phyloP scores from a whole-genome alignment of 257 asterid species.

The Solanum pennellii region DNA sequence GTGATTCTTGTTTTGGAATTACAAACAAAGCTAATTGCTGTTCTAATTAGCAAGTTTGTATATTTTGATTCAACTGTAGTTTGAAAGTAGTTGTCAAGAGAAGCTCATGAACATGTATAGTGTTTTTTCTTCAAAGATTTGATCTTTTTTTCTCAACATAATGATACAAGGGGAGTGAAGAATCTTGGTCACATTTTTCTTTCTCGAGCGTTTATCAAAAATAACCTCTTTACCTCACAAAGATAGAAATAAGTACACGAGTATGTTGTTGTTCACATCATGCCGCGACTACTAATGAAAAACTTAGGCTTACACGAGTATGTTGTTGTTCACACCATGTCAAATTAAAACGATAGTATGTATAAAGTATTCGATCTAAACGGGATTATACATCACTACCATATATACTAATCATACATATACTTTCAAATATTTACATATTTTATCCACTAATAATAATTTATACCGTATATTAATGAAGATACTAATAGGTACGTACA shows the following conservation, averaged over 20 bases:
- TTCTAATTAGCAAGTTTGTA: not conserved
- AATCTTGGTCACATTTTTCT: not conserved
- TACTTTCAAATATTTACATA: too few species aligned
- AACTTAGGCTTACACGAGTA: too few species aligned
- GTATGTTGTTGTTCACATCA: too few species aligned
- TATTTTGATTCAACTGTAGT: not conserved
- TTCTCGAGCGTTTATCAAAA: not conserved
- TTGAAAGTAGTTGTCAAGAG: not conserved
- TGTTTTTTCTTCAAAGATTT: not conserved
- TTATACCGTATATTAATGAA: too few species aligned
- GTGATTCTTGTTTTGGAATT: constrained; percentile 2
- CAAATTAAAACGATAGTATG: too few species aligned
- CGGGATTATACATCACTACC: not conserved
- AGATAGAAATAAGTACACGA: too few species aligned
- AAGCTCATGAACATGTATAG: not conserved
- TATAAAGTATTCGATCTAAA: not conserved
- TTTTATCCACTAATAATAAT: not conserved
- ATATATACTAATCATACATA: too few species aligned
- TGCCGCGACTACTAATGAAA: not conserved
- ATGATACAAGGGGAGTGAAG: not conserved
- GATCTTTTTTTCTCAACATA: not conserved
- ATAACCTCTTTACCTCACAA: not conserved
- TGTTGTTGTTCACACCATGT: too few species aligned
- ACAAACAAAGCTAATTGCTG: not conserved
- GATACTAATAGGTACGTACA: rapidly evolving